Percentiles rank a stretch among this genome's conserved stretches.
phyloP scores from a whole-genome alignment of 2,329 filamentous ascomycete genomes.

The Aspergillus nomiae region DNA sequence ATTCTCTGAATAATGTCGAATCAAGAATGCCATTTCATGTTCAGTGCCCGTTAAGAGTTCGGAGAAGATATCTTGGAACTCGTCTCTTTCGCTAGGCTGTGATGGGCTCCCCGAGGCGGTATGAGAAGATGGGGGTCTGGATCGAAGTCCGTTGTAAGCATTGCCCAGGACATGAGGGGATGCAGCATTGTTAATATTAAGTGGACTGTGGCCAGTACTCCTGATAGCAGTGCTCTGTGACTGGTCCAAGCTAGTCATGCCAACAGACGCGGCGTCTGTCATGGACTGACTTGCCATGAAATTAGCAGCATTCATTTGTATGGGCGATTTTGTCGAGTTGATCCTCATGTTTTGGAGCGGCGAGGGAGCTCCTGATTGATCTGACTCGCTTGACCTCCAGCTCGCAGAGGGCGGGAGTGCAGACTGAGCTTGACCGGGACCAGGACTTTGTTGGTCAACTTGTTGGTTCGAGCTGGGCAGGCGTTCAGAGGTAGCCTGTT shows the following conservation, averaged over 20 bases:
- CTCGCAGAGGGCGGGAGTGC: not conserved
- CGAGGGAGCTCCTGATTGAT: slow-evolving; percentile 1
- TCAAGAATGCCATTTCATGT: slow-evolving; percentile 42
- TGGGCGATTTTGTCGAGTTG: not conserved
- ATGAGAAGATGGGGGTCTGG: slow-evolving; percentile 6
- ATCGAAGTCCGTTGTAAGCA: slow-evolving; percentile 5
- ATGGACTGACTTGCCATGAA: not conserved
- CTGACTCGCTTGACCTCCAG: not conserved
- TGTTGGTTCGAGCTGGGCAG: not conserved
- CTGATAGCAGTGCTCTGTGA: slow-evolving; percentile 6
- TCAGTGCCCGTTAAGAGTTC: slow-evolving; percentile 41
- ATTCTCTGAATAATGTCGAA: slow-evolving; percentile 38
- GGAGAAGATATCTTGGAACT: slow-evolving; percentile 38
- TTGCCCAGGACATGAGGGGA: not conserved
- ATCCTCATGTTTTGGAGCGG: not conserved
- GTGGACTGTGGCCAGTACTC: slow-evolving; percentile 3
- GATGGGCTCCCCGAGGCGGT: slow-evolving; percentile 19
- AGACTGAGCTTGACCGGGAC: not conserved
- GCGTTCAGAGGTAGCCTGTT: slow-evolving; percentile 3
- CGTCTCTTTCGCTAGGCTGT: slow-evolving; percentile 29
- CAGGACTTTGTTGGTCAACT: not conserved
- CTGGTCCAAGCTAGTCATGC: not conserved
- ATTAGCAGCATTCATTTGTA: not conserved
- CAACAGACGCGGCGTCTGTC: not conserved
- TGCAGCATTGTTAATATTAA: slow-evolving; percentile 3